Evolutionary conservation across 805 yeast species (phyloP), one percentile per base, ranked within the genome.

Genomic region (Saturnispora hagleri): DNA sequence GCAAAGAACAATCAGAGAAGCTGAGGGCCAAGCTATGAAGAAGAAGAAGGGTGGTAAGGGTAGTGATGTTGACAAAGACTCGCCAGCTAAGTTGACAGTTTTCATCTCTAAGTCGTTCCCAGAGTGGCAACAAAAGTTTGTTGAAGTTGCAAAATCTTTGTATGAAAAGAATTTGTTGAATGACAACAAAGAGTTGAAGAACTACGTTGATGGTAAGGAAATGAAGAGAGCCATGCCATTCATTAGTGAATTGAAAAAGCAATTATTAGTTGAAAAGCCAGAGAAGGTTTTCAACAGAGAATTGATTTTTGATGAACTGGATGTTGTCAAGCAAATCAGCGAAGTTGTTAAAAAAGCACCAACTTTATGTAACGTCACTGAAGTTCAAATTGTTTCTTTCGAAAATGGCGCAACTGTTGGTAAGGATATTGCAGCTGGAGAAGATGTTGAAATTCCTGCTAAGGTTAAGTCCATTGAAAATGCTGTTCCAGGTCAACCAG

Each of bases 181-280:
- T 57, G 91, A 86, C 66, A 84, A 76, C 71, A 76, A 75, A 62
- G 72, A 71, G 53, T 73, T 86, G 60, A 84, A 77, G 67, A 77
- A 80, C 59, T 79, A 73, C 65, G 81, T 86, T 55, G 72, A 73
- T 28, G 87, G 87, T 58, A 84, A 82, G 68, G 98, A 93, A 63
- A 87, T 90, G 86, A 93, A 93, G 79, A 84, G 95, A 61, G 97
- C 96, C 54, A 93, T 93, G 98, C 98, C 98, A 54, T 91, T 90
- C 69, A 89, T 93, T 55, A 83, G 91, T 57, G 73, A 80, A 60
- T 74, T 93, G 68, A 90, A 93, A 70, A 87, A 84, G 65, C 82
- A 95, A 72, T 75, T 93, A 58, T 70, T 75, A 40, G 70, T 69
- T 49, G 95, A 86, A 64, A 69, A 82, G 31, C 82, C 96, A 18